A percentile compares a stretch with the other conserved stretches of the same genome.
Evolutionary conservation across 1,284 basidiomycete species (phyloP).

Genomic region (Ganoderma meredithae): DNA sequence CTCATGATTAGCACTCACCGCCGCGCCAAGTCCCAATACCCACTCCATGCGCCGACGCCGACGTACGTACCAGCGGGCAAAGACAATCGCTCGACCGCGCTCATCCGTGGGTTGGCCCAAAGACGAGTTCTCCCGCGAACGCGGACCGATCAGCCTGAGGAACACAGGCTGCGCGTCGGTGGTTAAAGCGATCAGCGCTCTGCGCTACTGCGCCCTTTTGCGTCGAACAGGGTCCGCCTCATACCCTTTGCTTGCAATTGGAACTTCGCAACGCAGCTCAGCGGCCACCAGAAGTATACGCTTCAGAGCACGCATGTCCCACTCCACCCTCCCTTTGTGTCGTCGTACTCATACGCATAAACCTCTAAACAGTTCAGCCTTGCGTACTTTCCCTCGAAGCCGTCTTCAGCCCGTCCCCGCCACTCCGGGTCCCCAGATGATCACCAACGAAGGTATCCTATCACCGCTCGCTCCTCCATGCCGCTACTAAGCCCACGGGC

Average conservation of each 20-base stretch:
- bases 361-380: background rate
- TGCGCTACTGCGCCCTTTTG: no score
- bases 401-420: background rate
- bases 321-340: background rate
- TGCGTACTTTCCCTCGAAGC: background rate
- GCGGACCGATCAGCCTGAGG: background rate
- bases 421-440: background rate
- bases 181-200: background rate
- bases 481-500: background rate
- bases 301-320: background rate
- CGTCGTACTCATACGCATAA: background rate
- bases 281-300: background rate
- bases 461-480: background rate
- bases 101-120: background rate
- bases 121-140: background rate
- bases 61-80: background rate
- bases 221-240: no score
- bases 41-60: background rate
- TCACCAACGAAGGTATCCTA: background rate
- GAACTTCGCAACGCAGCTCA: background rate
- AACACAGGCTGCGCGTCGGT: background rate
- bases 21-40: background rate
- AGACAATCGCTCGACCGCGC: background rate
- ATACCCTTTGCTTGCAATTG: no score
- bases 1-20: background rate